phyloP scores from a whole-genome alignment of 805 yeast genomes.

The Monosporozyma siamensis region DNA sequence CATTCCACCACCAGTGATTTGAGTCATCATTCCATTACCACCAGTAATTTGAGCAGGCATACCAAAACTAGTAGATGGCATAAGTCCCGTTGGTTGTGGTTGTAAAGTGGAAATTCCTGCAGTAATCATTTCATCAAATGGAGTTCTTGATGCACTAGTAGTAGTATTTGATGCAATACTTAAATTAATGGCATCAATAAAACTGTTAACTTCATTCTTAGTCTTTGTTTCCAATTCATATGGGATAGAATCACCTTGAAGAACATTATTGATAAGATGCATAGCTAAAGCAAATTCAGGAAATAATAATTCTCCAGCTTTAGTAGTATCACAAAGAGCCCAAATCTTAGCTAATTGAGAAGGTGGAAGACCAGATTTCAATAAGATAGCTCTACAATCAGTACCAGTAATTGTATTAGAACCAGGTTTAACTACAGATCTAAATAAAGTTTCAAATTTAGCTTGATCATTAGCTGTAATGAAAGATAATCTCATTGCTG shows the following conservation, averaged over 20 bases:
- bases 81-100: conserved; percentile 33
- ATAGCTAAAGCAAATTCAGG: conserved; percentile 93
- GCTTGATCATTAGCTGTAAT: conserved; percentile 78
- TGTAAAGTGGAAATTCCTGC: conserved; percentile 22
- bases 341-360: conserved; percentile 75
- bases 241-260: conserved; percentile 75
- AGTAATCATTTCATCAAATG: conserved; percentile 33
- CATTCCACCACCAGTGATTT: conserved; percentile 18
- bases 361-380: conserved; percentile 72
- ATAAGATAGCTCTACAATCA: conserved; percentile 66
- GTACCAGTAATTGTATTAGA: conserved; percentile 51
- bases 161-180: conserved; percentile 60
- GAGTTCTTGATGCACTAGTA: conserved; percentile 15
- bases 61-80: conserved; percentile 32
- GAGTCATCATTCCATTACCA: conserved; percentile 5
- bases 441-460: conserved; percentile 75
- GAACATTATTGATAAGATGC: conserved; percentile 70
- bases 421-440: conserved; percentile 58
- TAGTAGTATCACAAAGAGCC: conserved; percentile 83
- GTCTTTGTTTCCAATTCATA: conserved; percentile 59
- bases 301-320: conserved; percentile 74
- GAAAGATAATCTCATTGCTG: conserved; percentile 71
- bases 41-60: conserved; percentile 11
- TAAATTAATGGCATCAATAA: conserved; percentile 82
- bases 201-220: conserved; percentile 75